These are phyloP conservation scores for Strombidium stylifer DNA, from an alignment of 73 alveolate species.

Conservation along the genomic window DNA sequence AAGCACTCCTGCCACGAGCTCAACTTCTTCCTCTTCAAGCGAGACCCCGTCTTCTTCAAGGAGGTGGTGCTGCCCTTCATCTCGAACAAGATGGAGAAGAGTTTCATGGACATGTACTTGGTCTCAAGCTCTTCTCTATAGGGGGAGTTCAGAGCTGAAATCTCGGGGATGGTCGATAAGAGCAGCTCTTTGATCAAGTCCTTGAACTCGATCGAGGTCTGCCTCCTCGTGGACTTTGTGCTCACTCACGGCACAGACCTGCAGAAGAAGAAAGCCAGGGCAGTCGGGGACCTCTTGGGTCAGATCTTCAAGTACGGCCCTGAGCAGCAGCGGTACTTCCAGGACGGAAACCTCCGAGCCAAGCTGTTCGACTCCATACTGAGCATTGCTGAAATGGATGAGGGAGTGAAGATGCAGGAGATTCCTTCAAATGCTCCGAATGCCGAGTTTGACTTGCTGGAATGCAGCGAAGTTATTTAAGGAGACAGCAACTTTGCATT, in stretches of 20 bases:
- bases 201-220: slow-evolving; percentile 15
- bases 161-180: background rate
- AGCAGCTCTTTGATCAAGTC: slow-evolving; percentile 58
- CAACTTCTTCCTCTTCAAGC: slow-evolving; percentile 68
- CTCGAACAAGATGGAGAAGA: slow-evolving; percentile 70
- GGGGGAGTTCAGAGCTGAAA: background rate
- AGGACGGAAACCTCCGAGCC: too few species aligned
- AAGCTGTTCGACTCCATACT: too few species aligned
- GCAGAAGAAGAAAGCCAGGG: slow-evolving; percentile 47
- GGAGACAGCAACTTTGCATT: too few species aligned
- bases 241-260: slow-evolving; percentile 1
- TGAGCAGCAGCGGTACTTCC: too few species aligned
- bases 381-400: too few species aligned
- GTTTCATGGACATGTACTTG: slow-evolving; percentile 56
- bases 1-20: slow-evolving; percentile 70
- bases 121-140: slow-evolving; percentile 24
- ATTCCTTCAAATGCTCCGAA: too few species aligned
- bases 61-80: slow-evolving; percentile 63
- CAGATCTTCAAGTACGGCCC: too few species aligned
- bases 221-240: slow-evolving; percentile 10
- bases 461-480: too few species aligned
- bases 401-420: too few species aligned
- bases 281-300: too few species aligned
- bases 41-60: slow-evolving; percentile 69
- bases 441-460: too few species aligned